Percentiles rank a stretch among this genome's conserved stretches.
Evolutionary conservation across 805 yeast species (phyloP).

Genomic region (Kodamaea sagamina): DNA sequence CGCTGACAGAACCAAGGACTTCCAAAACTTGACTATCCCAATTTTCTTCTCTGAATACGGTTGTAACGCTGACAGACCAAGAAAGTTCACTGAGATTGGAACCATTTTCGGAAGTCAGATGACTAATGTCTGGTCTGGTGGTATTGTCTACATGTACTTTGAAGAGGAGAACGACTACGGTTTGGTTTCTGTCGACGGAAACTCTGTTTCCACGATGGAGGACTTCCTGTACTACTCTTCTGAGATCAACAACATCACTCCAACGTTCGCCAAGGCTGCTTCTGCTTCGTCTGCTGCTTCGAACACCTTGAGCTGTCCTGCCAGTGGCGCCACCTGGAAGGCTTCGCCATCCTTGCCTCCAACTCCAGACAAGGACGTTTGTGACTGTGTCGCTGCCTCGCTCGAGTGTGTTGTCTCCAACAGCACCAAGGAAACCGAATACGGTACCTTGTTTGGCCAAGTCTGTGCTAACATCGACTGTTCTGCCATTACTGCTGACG

Average conservation of each 20-base stretch:
- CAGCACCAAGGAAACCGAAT: constrained; percentile 55
- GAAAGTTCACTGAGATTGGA: constrained; percentile 74
- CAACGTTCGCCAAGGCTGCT: constrained; percentile 40
- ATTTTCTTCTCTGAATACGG: constrained; percentile 88
- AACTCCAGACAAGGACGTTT: constrained; percentile 65
- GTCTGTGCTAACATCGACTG: constrained; percentile 65
- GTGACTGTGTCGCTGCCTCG: constrained; percentile 62
- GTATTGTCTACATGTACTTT: constrained; percentile 89
- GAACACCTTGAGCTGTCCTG: constrained; percentile 61
- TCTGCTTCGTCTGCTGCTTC: constrained; percentile 33
- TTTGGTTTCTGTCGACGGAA: constrained; percentile 54
- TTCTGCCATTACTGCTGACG: constrained; percentile 61
- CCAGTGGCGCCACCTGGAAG: constrained; percentile 55
- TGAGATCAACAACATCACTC: constrained; percentile 38
- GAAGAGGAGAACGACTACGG: constrained; percentile 85
- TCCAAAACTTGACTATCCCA: constrained; percentile 72
- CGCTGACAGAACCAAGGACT: constrained; percentile 68
- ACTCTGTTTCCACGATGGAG: constrained; percentile 20
- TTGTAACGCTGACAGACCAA: constrained; percentile 72
- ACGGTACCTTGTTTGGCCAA: constrained; percentile 56
- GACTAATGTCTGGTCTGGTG: constrained; percentile 94
- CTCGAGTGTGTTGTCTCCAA: constrained; percentile 61
- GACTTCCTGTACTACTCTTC: constrained; percentile 35
- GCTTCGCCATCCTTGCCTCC: constrained; percentile 76
- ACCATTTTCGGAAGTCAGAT: constrained; percentile 66